Base-by-base conservation (phyloP, 2,329 filamentous ascomycete species). In the Cladosporium austrohemisphaericum region DNA sequence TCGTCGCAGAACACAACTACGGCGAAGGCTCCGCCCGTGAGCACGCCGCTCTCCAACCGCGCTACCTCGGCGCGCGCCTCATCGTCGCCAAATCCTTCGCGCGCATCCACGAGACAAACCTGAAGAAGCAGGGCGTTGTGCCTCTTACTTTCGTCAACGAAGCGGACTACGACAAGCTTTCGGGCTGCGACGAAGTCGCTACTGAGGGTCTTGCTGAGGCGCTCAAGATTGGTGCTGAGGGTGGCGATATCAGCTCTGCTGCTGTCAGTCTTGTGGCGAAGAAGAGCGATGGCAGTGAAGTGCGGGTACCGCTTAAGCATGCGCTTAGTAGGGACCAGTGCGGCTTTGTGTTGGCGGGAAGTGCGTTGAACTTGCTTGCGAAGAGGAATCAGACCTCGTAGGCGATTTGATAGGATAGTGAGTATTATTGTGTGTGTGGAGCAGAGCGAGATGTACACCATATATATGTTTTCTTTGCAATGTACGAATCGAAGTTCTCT, bases 1-100 rank as follows among this genome's bases (percentile, higher is more conserved):
- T 97, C 10, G 88, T 98, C 22, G 93, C 92, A 14, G 93, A 98
- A 75, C 89, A 95, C 73, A 98, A 98, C 78, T 95, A 95, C 72
- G 90, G 91, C 57, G 90, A 95, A 69, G 90, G 90, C 14, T 90
- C 85, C 44, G 89, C 90, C 2, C 81, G 90, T 57, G 90, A 95
- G 68, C 90, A 95, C 71, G 90, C 90, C 18, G 90, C 90, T 1
- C 76, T 95, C 28, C 90, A 95, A 68, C 91, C 90, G 2, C 79
- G 90, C n/a, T 95, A 91, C 71, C 83, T 95, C 2, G 91, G 90
- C 52, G 88, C 87, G 16, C 80, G 88, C 41, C 77, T 95, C 63
- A 89, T 95, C 51, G 78, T 95, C 14, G 78, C 85, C 50, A 95
- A 95, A 75, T 86, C 81, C 29, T 95, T 95, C 65, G 90, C 90